Conservation (phyloP, 768 basidiomycete species). For the Naganishia antarctica region DNA sequence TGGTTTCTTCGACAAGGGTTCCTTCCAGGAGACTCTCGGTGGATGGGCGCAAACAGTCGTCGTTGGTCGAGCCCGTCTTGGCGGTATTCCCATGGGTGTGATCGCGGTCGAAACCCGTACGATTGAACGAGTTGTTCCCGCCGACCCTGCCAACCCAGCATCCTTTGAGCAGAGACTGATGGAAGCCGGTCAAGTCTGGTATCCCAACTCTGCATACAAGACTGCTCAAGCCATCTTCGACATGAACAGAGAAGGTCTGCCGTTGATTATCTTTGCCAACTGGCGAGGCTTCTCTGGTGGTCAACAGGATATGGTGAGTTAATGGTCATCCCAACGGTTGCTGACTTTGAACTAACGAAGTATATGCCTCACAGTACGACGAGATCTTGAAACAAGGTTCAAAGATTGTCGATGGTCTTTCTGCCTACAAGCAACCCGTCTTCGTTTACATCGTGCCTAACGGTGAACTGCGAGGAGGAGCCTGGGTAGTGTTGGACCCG, state of each 20-base stretch:
- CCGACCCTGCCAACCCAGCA: slow-evolving; percentile 92
- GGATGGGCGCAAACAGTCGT: slow-evolving; percentile 99
- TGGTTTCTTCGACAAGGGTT: slow-evolving; percentile 95
- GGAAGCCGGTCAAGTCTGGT: slow-evolving; percentile 98
- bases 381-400: slow-evolving; percentile 94
- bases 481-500: slow-evolving; percentile 98
- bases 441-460: slow-evolving; percentile 98
- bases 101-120: slow-evolving; percentile 98
- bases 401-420: slow-evolving; percentile 97
- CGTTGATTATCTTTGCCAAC: slow-evolving; percentile 97
- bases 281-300: slow-evolving; percentile 99
- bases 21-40: slow-evolving; percentile 96
- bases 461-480: slow-evolving; percentile 96
- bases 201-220: slow-evolving; percentile 98
- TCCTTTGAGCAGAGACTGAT: slow-evolving; percentile 97
- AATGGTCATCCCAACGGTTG: neutral
- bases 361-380: slow-evolving; percentile 58
- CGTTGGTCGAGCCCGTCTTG: slow-evolving; percentile 88
- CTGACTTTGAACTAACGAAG: neutral
- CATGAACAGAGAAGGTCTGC: slow-evolving; percentile 92
- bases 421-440: slow-evolving; percentile 92
- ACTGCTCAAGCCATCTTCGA: slow-evolving; percentile 99
- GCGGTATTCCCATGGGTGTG: slow-evolving; percentile 94
- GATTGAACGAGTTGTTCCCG: slow-evolving; percentile 91
- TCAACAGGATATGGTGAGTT: slow-evolving; percentile 82